Evolutionary conservation across 116 monocot genomes (phyloP), one percentile per base, ranked within the genome.

Genomic region (Trichopus zeylanicus): DNA sequence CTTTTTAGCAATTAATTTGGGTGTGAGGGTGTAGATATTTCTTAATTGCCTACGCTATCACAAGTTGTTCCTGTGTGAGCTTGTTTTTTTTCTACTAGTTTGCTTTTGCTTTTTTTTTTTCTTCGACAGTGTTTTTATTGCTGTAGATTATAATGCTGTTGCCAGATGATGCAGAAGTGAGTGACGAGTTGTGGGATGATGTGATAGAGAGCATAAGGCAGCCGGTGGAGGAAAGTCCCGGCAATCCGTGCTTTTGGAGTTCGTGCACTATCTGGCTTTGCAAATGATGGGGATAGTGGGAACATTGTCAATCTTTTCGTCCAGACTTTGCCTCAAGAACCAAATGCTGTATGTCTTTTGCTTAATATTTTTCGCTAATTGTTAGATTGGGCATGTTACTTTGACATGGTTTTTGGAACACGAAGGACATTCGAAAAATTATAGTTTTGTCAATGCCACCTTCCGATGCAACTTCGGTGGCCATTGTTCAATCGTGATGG

Each of bases 101-200:
- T n/a, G n/a, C n/a, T n/a, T n/a, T n/a, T n/a, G n/a, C n/a, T n/a
- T n/a, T n/a, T 42, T 15, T 15, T 13, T 42, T 3, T 57, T 34
- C 18, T 3, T 33, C 9, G 1, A 31, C 3, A 31, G 34, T 19
- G 21, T 33, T 32, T 31, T 19, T 19, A n/a, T 33, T 20, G 20
- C 47, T 48, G 48, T 39, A 91, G 91, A 91, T 97, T 53, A 84
- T 97, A 32, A 82, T 87, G 79, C 68, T 76, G 53, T 59, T 97
- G 65, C 87, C 91, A 38, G 87, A 97, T 69, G 84, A 97, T 73
- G 79, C 91, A 7, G 91, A 97, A 34, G 84, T 97, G 67, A 91
- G 79, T 33, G 73, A 87, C 61, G 87, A 90, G 31, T 56, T 85
- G n/a, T 97, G 97, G 97, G 91, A 97, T 74, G 91, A 84, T 21